Percentiles rank a stretch among this genome's conserved stretches.
Evolutionary conservation across 768 basidiomycete species (phyloP).

Genomic region (Sporobolomyces roseus): DNA sequence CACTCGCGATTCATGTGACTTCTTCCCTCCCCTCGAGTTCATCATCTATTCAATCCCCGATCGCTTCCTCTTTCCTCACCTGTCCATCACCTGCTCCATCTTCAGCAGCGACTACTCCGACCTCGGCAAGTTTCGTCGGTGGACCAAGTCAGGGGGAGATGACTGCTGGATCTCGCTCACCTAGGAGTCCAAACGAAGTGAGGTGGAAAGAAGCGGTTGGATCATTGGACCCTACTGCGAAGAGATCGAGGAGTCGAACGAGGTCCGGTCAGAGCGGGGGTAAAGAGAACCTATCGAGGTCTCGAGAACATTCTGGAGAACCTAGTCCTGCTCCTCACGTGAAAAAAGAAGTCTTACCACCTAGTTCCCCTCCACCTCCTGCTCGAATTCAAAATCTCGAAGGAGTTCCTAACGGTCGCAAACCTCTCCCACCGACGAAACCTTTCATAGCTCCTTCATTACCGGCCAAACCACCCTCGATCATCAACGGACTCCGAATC

Average conservation of each 20-base stretch:
- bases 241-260: not conserved
- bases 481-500: conserved; percentile 1
- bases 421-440: not conserved
- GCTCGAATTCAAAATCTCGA: too few species aligned
- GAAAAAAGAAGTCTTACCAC: not conserved
- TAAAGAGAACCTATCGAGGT: not conserved
- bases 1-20: conserved; percentile 20
- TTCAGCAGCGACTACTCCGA: not conserved
- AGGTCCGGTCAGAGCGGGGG: not conserved
- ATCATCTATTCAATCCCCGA: not conserved
- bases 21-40: not conserved
- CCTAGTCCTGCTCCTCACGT: not conserved
- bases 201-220: conserved; percentile 9
- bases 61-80: not conserved
- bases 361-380: too few species aligned
- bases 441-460: not conserved
- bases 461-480: not conserved
- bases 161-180: conserved; percentile 19
- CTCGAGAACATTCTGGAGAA: not conserved
- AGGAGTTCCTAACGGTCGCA: not conserved
- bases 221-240: not conserved
- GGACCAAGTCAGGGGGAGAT: conserved; percentile 19
- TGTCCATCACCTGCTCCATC: not conserved
- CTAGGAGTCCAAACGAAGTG: conserved; percentile 30
- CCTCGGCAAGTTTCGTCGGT: not conserved